Evolutionary conservation across 352 stramenopile species (phyloP).

Genomic region (Saprolegnia parasitica): DNA sequence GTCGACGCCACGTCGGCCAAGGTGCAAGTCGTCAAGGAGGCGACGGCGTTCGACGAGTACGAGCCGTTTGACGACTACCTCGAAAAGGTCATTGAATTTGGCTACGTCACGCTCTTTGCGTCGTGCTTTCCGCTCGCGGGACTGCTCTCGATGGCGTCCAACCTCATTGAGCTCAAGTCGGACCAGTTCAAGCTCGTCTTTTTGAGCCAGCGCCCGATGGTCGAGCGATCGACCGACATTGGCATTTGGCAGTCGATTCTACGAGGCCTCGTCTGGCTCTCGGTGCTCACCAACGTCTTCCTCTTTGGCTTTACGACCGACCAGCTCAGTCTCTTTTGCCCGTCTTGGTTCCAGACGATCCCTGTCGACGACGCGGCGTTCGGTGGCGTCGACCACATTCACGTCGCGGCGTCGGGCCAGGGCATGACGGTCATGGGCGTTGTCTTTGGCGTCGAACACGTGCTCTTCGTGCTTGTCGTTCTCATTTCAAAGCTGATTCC

Average conservation of each 20-base stretch:
- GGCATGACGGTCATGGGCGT: conserved; percentile 33
- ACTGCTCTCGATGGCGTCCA: conserved; percentile 31
- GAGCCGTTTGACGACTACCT: conserved; percentile 58
- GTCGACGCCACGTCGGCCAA: background rate
- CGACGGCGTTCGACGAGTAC: conserved; percentile 24
- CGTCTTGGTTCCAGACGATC: conserved; percentile 35
- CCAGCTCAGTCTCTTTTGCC: conserved; percentile 56
- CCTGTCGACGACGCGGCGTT: conserved; percentile 13
- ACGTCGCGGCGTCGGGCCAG: conserved; percentile 31
- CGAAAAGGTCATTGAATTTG: conserved; percentile 46
- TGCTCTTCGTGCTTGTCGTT: conserved; percentile 35
- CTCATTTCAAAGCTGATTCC: conserved; percentile 35
- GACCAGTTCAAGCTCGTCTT: conserved; percentile 38
- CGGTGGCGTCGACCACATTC: conserved; percentile 29
- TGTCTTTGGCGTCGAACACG: conserved; percentile 35
- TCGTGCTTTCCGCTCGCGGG: conserved; percentile 34
- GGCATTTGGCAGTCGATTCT: conserved; percentile 27
- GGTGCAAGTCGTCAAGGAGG: conserved; percentile 19
- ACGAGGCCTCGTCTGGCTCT: conserved; percentile 25
- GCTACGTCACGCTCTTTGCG: conserved; percentile 36
- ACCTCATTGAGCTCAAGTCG: conserved; percentile 35
- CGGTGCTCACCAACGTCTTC: conserved; percentile 28
- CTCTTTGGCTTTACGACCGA: conserved; percentile 29
- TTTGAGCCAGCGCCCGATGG: conserved; percentile 4
- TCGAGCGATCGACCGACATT: conserved; percentile 5